Base-by-base conservation (phyloP, 192 early-diverging fungal species). In the Allomyces javanicus region DNA sequence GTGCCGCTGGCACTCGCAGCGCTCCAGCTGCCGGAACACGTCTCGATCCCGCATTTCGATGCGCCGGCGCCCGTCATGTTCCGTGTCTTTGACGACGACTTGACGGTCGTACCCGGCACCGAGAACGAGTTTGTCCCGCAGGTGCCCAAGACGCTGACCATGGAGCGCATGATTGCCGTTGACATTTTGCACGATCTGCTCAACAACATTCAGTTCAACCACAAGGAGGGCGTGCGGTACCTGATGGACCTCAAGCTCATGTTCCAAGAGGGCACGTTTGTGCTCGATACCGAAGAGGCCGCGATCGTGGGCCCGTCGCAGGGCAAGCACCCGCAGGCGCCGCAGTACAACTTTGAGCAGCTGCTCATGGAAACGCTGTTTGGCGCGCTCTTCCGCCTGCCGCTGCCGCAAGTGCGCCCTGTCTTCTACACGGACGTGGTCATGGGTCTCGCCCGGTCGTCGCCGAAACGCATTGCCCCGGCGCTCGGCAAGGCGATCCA, bases 141-240 rank as follows among this genome's bases (percentile, higher is more conserved):
- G 17, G 50, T 58, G 17, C 50, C 50, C 50, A 58, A 14, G 12
- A n/a, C 50, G 17, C 3, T 14, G 12, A n/a, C 50, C 17, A 14
- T n/a, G 17, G 50, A 58, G 50, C 50, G 50, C 17, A 86, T 86
- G 73, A 76, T 99, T 61, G 68, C 96, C 66, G 79, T 86, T 69
- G 94, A 96, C 69, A 73, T 89, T 27, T 78, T 89, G 50, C 69
- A 76, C 4, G 96, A 99, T 72, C 87, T 86, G 10, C 71, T 96
- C 19, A 74, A 84, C 44, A 77, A 92, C 63, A 90, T 92, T 62
- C 88, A 91, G 64, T 82, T 83, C 65, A 99, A 99, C 77, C 96
- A 94, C 73, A 91, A 87, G 70, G 93, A 98, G 75, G 89, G 86
- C 69, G 81, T 81, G 66, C 81, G 80, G 61, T 86, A 87, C 66